phyloP scores from a whole-genome alignment of 1,139 yeast species.

The Hyphopichia fennica region DNA sequence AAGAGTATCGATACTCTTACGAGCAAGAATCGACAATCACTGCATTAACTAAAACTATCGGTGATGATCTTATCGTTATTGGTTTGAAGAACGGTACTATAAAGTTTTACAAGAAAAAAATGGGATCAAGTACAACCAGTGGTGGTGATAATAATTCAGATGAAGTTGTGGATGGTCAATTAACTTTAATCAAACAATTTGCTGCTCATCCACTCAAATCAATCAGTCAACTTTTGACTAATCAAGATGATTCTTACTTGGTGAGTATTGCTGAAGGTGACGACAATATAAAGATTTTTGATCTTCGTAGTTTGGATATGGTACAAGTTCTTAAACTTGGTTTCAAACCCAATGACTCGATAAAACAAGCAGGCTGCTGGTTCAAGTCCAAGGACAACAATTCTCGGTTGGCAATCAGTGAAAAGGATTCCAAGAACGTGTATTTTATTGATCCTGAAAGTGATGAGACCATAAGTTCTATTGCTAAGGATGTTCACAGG shows the following conservation, averaged over 20 bases:
- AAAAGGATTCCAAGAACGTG: slow-evolving; percentile 13
- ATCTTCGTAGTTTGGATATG: slow-evolving; percentile 41
- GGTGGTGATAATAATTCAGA: slow-evolving; percentile 3
- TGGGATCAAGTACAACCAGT: background rate
- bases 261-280: slow-evolving; percentile 32
- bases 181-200: slow-evolving; percentile 39
- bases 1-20: slow-evolving; percentile 6
- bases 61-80: slow-evolving; percentile 21
- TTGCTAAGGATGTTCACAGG: slow-evolving; percentile 26
- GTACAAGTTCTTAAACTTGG: slow-evolving; percentile 27
- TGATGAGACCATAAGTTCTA: slow-evolving; percentile 9
- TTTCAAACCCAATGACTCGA: slow-evolving; percentile 18
- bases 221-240: slow-evolving; percentile 13
- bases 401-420: slow-evolving; percentile 20
- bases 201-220: slow-evolving; percentile 24
- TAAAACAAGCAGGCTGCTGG: slow-evolving; percentile 18
- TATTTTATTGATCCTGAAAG: slow-evolving; percentile 24
- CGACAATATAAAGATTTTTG: slow-evolving; percentile 34
- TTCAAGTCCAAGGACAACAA: slow-evolving; percentile 11
- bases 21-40: slow-evolving; percentile 2
- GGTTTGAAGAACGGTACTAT: slow-evolving; percentile 41
- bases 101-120: slow-evolving; percentile 37
- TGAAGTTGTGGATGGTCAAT: slow-evolving; percentile 14
- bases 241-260: slow-evolving; percentile 19
- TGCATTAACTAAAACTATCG: background rate